These are phyloP conservation scores for Pseudogymnoascus pannorum DNA, from an alignment of 2,329 filamentous ascomycete genomes.

Conservation along the genomic window DNA sequence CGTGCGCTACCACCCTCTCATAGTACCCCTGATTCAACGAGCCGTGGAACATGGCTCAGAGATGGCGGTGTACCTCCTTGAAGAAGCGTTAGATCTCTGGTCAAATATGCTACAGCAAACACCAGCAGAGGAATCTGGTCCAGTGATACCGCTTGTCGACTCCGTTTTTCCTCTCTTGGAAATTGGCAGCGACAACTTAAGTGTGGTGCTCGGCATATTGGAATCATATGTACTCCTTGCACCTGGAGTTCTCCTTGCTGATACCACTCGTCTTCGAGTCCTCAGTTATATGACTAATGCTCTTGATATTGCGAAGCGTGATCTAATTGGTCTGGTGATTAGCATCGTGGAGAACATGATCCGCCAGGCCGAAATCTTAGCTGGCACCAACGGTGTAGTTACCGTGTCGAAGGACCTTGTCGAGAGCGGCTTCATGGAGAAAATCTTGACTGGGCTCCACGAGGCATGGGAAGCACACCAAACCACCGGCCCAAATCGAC, in stretches of 20 bases:
- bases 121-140: constrained; percentile 50
- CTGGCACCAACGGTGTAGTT: constrained; percentile 52
- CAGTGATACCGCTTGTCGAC: constrained; percentile 57
- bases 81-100: constrained; percentile 91
- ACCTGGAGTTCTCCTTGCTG: constrained; percentile 56
- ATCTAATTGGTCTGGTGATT: constrained; percentile 50
- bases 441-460: constrained; percentile 58
- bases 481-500: constrained; percentile 72
- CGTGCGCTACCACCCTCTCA: constrained; percentile 67
- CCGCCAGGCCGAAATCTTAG: constrained; percentile 53
- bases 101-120: constrained; percentile 63
- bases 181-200: constrained; percentile 56
- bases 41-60: constrained; percentile 71
- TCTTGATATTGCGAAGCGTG: constrained; percentile 47
- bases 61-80: constrained; percentile 73
- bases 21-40: constrained; percentile 74
- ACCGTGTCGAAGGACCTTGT: constrained; percentile 60
- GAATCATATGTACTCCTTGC: constrained; percentile 66
- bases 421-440: constrained; percentile 53
- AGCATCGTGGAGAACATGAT: constrained; percentile 60
- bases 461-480: constrained; percentile 68
- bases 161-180: constrained; percentile 59
- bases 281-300: constrained; percentile 42
- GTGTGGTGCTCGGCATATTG: constrained; percentile 54
- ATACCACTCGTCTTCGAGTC: constrained; percentile 44